Conservation (phyloP, 1,139 yeast genomes). For the Saccharomyces hybrid region DNA sequence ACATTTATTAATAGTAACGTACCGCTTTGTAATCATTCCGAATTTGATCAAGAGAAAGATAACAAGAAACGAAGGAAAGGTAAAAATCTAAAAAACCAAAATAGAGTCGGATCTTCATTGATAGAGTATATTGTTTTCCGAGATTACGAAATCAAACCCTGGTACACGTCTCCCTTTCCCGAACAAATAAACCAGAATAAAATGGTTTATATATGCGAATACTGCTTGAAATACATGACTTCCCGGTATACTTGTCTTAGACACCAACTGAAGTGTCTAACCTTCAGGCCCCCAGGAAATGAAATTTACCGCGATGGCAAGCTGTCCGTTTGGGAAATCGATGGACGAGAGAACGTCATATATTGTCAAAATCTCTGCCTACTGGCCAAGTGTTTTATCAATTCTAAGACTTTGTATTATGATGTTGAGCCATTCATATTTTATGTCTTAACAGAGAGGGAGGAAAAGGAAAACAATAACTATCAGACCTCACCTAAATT, state of each 20-base stretch:
- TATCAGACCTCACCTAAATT: constrained; percentile 36
- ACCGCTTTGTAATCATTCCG: constrained; percentile 14
- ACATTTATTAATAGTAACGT: constrained; percentile 24
- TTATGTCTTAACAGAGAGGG: constrained; percentile 71
- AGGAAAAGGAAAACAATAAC: constrained; percentile 30
- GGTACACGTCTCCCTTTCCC: constrained; percentile 94
- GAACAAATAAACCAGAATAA: constrained; percentile 65
- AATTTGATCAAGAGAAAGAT: constrained; percentile 6
- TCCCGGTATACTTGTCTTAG: constrained; percentile 61
- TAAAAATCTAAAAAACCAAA: neutral
- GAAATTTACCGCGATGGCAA: constrained; percentile 73
- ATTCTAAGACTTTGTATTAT: constrained; percentile 84
- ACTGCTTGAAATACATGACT: constrained; percentile 73
- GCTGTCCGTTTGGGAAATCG: constrained; percentile 80
- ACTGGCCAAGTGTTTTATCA: constrained; percentile 78
- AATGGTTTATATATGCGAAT: constrained; percentile 71
- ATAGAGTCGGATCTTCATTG: constrained; percentile 12
- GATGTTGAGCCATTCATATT: constrained; percentile 94
- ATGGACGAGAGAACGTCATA: constrained; percentile 72
- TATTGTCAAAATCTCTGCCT: constrained; percentile 88
- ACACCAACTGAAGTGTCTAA: constrained; percentile 64
- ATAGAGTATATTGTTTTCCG: constrained; percentile 58
- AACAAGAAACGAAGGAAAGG: constrained; percentile 4
- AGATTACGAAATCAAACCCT: constrained; percentile 68
- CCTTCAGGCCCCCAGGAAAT: constrained; percentile 77